These are phyloP conservation scores for Suillus decipiens DNA, from an alignment of 768 basidiomycete species.

Conservation along the genomic window DNA sequence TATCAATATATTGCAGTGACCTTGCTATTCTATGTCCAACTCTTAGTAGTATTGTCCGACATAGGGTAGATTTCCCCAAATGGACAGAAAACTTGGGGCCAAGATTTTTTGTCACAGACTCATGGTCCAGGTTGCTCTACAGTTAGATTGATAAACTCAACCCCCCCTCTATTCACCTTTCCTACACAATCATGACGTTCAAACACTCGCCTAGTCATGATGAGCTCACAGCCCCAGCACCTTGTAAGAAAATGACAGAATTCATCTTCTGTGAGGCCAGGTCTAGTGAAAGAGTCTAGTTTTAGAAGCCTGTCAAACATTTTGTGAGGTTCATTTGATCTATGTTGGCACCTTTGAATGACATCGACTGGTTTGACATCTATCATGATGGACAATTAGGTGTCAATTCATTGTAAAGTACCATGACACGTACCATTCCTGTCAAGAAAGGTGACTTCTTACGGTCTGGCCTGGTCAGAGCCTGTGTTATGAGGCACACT, in stretches of 20 bases:
- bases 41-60: no score
- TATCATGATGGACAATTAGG: not conserved
- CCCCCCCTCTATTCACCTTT: not conserved
- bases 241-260: not conserved
- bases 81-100: no score
- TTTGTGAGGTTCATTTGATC: not conserved
- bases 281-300: slow-evolving; percentile 1
- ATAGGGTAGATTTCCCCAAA: no score
- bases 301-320: not conserved
- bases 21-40: no score
- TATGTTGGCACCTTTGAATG: not conserved
- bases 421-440: no score
- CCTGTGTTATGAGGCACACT: no score
- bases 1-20: no score
- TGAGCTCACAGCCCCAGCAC: not conserved
- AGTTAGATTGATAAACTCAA: not conserved
- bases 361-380: not conserved
- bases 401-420: no score
- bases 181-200: slow-evolving; percentile 1
- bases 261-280: not conserved
- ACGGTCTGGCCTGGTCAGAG: no score
- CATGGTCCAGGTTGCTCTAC: no score
- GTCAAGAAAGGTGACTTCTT: no score
- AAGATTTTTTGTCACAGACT: no score
- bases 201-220: slow-evolving; percentile 2